Percentiles rank a stretch among this genome's conserved stretches.
Evolutionary conservation across 2,329 filamentous ascomycete genomes (phyloP).

Genomic region (Botrytis galanthina): DNA sequence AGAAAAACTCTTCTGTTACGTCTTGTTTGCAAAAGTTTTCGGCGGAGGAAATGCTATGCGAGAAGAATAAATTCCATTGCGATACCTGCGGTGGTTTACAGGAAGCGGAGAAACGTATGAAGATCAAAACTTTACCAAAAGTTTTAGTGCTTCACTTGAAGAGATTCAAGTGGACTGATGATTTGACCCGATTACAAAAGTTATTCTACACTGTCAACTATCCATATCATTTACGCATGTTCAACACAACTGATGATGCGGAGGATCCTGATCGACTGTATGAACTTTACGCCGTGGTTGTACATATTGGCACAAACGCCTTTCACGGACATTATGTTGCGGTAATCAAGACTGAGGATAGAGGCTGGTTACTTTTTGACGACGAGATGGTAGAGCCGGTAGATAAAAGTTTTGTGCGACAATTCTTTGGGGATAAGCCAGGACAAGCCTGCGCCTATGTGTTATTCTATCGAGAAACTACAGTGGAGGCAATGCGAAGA

Average conservation of each 20-base stretch:
- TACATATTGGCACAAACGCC: slow-evolving; percentile 94
- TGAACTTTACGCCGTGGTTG: slow-evolving; percentile 93
- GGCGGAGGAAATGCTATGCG: slow-evolving; percentile 96
- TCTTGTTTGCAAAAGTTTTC: slow-evolving; percentile 95
- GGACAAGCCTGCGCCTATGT: slow-evolving; percentile 95
- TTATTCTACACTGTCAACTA: slow-evolving; percentile 96
- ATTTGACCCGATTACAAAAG: slow-evolving; percentile 89
- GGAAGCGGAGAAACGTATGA: slow-evolving; percentile 98
- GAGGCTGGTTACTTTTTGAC: slow-evolving; percentile 94
- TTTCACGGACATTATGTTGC: slow-evolving; percentile 98
- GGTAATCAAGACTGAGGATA: slow-evolving; percentile 94
- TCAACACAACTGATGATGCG: slow-evolving; percentile 91
- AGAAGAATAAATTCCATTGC: slow-evolving; percentile 98
- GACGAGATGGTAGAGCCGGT: slow-evolving; percentile 99
- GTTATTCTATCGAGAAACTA: slow-evolving; percentile 93
- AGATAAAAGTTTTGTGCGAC: slow-evolving; percentile 91
- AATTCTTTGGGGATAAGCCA: slow-evolving; percentile 93
- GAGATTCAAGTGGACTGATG: slow-evolving; percentile 97
- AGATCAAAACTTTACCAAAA: slow-evolving; percentile 90
- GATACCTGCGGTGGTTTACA: slow-evolving; percentile 95
- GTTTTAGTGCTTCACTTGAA: slow-evolving; percentile 92
- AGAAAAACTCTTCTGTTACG: slow-evolving; percentile 93
- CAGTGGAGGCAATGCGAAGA: slow-evolving; percentile 62
- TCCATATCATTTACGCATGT: slow-evolving; percentile 81
- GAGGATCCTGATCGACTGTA: slow-evolving; percentile 91